Evolutionary conservation across 2,329 filamentous ascomycete species (phyloP).

Genomic region (Verticillium zaregamsianum): DNA sequence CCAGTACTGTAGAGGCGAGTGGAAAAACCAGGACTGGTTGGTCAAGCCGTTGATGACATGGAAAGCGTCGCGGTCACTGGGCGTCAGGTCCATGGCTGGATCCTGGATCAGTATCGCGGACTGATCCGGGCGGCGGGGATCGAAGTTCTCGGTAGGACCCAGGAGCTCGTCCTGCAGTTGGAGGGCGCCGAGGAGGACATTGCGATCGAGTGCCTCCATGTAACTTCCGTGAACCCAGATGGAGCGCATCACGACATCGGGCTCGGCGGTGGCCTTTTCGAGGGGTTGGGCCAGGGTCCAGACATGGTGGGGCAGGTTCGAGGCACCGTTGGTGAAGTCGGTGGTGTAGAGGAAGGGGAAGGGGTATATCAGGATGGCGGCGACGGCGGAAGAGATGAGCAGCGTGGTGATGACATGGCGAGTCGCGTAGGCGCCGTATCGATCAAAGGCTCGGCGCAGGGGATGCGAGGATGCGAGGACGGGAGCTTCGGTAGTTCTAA

Average conservation of each 20-base stretch:
- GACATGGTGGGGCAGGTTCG: slow-evolving; percentile 72
- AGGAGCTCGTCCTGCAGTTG: slow-evolving; percentile 67
- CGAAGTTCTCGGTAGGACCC: slow-evolving; percentile 54
- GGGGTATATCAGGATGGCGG: slow-evolving; percentile 67
- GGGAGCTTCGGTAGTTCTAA: slow-evolving; percentile 70
- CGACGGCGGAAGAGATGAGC: slow-evolving; percentile 67
- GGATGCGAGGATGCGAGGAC: slow-evolving; percentile 61
- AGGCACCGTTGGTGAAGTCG: slow-evolving; percentile 66
- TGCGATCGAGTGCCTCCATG: slow-evolving; percentile 67
- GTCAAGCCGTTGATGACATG: slow-evolving; percentile 58
- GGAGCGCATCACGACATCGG: slow-evolving; percentile 77
- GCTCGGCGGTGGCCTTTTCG: slow-evolving; percentile 42
- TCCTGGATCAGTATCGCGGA: slow-evolving; percentile 21
- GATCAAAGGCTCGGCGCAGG: slow-evolving; percentile 59
- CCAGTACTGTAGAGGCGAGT: slow-evolving; percentile 83
- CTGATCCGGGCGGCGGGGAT: slow-evolving; percentile 31
- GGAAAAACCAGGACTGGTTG: slow-evolving; percentile 69
- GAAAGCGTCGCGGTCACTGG: slow-evolving; percentile 46
- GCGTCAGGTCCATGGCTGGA: slow-evolving; percentile 29
- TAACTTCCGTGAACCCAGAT: slow-evolving; percentile 79
- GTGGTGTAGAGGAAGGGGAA: slow-evolving; percentile 71
- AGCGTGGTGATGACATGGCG: slow-evolving; percentile 72
- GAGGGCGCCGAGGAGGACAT: slow-evolving; percentile 62
- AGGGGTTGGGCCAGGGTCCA: slow-evolving; percentile 73
- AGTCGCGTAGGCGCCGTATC: slow-evolving; percentile 66